Evolutionary conservation across 2,329 filamentous ascomycete species (phyloP).

Genomic region (Xylariaceae sp.): DNA sequence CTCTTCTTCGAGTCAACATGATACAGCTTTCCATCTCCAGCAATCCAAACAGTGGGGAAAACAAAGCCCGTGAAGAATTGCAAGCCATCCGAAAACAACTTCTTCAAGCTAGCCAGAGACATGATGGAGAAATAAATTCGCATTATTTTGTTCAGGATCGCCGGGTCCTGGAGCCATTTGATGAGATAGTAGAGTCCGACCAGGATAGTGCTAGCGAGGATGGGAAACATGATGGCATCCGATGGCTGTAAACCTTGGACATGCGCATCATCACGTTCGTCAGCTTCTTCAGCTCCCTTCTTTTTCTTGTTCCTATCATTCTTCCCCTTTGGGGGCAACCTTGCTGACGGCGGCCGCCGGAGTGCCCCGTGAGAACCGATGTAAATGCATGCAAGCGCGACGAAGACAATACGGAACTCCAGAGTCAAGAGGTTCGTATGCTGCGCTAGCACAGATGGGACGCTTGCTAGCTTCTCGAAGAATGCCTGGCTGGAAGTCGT

Average conservation of each 20-base stretch:
- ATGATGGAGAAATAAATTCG: constrained; percentile 78
- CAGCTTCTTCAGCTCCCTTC: constrained; percentile 49
- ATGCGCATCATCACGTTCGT: constrained; percentile 50
- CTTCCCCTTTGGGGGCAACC: constrained; percentile 45
- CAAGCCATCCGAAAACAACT: constrained; percentile 67
- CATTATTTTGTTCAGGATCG: constrained; percentile 75
- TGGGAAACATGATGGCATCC: constrained; percentile 79
- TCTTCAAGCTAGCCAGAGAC: constrained; percentile 70
- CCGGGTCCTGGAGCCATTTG: constrained; percentile 78
- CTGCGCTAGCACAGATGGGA: constrained; percentile 28
- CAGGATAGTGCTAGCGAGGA: constrained; percentile 68
- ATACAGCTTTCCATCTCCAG: constrained; percentile 39
- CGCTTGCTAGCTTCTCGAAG: constrained; percentile 28
- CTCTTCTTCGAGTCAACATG: constrained; percentile 40
- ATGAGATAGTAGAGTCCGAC: constrained; percentile 80
- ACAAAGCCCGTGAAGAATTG: constrained; percentile 60
- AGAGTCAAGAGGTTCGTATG: constrained; percentile 41
- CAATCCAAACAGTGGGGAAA: constrained; percentile 67
- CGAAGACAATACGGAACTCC: constrained; percentile 48
- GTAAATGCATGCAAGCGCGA: constrained; percentile 78
- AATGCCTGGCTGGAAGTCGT: constrained; percentile 24
- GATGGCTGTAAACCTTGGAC: constrained; percentile 62
- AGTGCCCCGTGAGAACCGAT: constrained; percentile 81
- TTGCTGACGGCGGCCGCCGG: constrained; percentile 75
- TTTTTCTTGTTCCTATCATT: constrained; percentile 34